Conservation (phyloP, 2,329 filamentous ascomycete species). For the Exophiala bonariae region DNA sequence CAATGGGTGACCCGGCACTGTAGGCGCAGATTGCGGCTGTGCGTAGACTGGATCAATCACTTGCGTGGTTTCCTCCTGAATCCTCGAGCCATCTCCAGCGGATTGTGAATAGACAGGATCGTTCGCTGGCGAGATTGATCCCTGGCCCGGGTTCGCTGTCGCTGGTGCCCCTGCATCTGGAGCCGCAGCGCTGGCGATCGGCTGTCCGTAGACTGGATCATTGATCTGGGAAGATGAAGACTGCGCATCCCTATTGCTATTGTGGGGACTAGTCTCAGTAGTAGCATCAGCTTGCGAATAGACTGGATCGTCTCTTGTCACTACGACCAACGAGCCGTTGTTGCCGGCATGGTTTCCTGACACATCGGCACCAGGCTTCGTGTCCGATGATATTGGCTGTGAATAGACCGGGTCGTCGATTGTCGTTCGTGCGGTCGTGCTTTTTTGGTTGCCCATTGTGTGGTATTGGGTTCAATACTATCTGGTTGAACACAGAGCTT, state of each 20-base stretch:
- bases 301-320: slow-evolving; percentile 7
- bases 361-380: not conserved
- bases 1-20: not conserved
- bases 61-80: too few relatives aligned
- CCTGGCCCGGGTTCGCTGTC: not conserved
- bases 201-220: slow-evolving; percentile 11
- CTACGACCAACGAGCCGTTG: too few relatives aligned
- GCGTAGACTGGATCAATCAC: slow-evolving; percentile 16
- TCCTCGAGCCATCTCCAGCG: too few relatives aligned
- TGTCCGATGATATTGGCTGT: not conserved
- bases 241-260: not conserved
- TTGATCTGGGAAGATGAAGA: too few relatives aligned
- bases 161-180: slow-evolving; percentile 1
- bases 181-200: not conserved
- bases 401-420: slow-evolving; percentile 15
- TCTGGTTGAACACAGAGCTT: too few relatives aligned
- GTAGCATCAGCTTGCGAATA: slow-evolving; percentile 12
- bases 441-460: too few relatives aligned
- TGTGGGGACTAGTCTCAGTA: not conserved
- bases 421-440: too few relatives aligned
- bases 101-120: slow-evolving; percentile 19
- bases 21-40: slow-evolving; percentile 5
- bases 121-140: not conserved
- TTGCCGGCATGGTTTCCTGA: slow-evolving; percentile 3
- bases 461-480: too few relatives aligned